phyloP scores from a whole-genome alignment of 257 asterid genomes.

The Coffea eugenioides region DNA sequence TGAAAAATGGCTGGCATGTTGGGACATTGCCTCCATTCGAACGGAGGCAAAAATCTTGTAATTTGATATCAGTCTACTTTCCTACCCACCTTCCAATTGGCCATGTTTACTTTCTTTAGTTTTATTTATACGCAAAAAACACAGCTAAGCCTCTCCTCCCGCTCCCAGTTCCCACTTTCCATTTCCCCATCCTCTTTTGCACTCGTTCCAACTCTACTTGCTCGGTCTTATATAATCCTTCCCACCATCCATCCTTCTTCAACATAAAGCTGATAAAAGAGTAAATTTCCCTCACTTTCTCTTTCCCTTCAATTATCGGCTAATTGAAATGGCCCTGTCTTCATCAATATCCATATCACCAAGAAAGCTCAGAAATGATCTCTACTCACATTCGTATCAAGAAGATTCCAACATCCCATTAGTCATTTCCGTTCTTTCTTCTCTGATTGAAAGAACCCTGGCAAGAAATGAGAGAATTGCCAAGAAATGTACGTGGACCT shows the following conservation, averaged over 20 bases:
- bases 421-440: constrained; percentile 89
- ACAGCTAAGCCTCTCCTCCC: constrained; percentile 8
- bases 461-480: constrained; percentile 69
- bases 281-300: constrained; percentile 11
- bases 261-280: not conserved
- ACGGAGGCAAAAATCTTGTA: constrained; percentile 72
- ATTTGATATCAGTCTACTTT: constrained; percentile 52
- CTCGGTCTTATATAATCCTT: not conserved
- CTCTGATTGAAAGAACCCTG: constrained; percentile 74
- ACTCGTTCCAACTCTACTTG: not conserved
- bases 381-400: constrained; percentile 58
- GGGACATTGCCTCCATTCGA: constrained; percentile 48
- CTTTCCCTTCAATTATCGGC: constrained; percentile 7
- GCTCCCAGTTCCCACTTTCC: not conserved
- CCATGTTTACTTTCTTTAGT: constrained; percentile 9
- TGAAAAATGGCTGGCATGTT: constrained; percentile 64
- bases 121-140: constrained; percentile 1
- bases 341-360: constrained; percentile 56
- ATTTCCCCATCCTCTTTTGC: not conserved
- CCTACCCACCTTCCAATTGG: constrained; percentile 55
- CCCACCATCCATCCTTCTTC: not conserved
- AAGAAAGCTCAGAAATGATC: constrained; percentile 69
- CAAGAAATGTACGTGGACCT: constrained; percentile 32
- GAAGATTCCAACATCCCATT: constrained; percentile 56
- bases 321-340: constrained; percentile 44